Evolutionary conservation across 129 eudicot species (phyloP), one percentile per base, ranked within the genome.

Genomic region (Helichrysum umbraculigerum): DNA sequence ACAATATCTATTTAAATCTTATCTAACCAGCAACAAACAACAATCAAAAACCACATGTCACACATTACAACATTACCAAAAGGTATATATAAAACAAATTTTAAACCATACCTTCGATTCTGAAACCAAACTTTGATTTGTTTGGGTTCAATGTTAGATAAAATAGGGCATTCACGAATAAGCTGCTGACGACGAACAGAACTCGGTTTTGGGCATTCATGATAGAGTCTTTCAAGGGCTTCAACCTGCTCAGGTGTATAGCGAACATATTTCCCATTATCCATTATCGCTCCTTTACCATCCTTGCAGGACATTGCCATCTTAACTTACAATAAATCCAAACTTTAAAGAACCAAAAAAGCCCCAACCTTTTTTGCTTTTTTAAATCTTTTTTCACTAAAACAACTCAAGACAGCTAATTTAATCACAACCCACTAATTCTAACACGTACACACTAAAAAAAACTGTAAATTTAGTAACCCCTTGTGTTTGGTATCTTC

Each of bases 91-190:
- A 2, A n/a, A 21, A 35, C 44, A 39, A 39, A 54, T 37, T 7
- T 54, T 29, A 54, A 66, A 5, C 3, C 41, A 33, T 70, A 81
- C 88, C 88, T 85, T 63, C 86, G 81, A 68, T 81, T 78, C 54
- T 74, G 85, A 70, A 81, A 85, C 88, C 86, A 85, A 66, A 82
- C 79, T 51, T 78, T 82, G 63, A 85, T 81, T 56, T 85, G 86
- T 62, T 78, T 75, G 5, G 85, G 76, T 29, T 85, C 86, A 56
- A 85, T 75, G 73, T 60, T 71, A 15, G 81, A 81, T 4, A 85
- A 66, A 71, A 74, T 78, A 0, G 86, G 85, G 79, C 82, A 70
- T 70, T 85, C 86, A 22, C 72, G 75, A 65, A 85, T 78, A 28
- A 81, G 82, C 5, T 75, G 79, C 14, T 74, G 86, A 58, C 88